Conservation (phyloP, 345 rosid species). For the Moringa oleifera region DNA sequence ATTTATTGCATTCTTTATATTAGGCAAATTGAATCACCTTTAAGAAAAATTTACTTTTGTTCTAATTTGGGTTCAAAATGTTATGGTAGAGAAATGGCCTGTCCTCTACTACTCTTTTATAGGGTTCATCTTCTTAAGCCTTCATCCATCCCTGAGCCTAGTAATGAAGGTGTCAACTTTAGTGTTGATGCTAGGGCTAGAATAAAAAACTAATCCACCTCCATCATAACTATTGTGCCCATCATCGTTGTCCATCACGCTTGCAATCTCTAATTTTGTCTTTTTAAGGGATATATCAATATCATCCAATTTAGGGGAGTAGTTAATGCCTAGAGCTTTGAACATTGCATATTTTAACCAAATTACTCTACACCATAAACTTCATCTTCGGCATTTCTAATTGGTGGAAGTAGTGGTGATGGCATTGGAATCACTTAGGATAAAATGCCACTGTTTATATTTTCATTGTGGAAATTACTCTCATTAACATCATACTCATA, state of each 20-base stretch:
- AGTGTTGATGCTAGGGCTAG: constrained; percentile 75
- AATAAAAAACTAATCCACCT: constrained; percentile 36
- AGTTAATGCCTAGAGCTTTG: constrained; percentile 55
- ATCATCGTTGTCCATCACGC: constrained; percentile 22
- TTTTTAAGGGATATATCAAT: constrained; percentile 11
- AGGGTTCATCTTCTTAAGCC: constrained; percentile 69
- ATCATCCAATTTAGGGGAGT: constrained; percentile 55
- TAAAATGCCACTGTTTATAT: constrained; percentile 31
- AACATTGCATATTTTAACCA: constrained; percentile 44
- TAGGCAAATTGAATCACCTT: not conserved
- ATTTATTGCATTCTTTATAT: not conserved
- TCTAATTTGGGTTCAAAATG: not conserved
- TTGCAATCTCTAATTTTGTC: constrained; percentile 18
- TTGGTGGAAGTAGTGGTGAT: constrained; percentile 58
- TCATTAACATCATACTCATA: no score
- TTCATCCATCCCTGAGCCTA: constrained; percentile 71
- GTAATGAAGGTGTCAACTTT: constrained; percentile 89
- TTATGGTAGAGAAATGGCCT: constrained; percentile 14
- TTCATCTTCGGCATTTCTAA: constrained; percentile 37
- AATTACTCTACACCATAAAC: constrained; percentile 43
- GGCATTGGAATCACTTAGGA: constrained; percentile 46
- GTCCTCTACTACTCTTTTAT: constrained; percentile 37
- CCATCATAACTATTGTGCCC: no score
- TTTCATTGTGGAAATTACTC: constrained; percentile 25
- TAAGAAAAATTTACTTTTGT: no score